Percentiles rank a stretch among this genome's conserved stretches.
phyloP scores from a whole-genome alignment of 768 basidiomycete genomes.

The Lactarius akahatsu region DNA sequence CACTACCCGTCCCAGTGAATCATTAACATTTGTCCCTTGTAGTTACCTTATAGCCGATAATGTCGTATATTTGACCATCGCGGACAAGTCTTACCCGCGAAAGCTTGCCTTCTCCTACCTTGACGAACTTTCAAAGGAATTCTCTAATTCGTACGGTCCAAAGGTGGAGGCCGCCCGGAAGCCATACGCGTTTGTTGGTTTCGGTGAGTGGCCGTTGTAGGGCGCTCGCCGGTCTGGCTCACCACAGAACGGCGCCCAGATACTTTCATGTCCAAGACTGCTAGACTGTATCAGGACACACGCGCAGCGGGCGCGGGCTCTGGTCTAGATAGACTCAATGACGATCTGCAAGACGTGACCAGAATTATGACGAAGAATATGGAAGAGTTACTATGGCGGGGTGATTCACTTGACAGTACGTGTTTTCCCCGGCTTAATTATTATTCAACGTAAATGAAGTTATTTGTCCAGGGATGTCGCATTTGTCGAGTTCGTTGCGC shows the following conservation, averaged over 20 bases:
- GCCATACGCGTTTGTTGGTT: conserved; percentile 99
- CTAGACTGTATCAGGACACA: conserved; percentile 91
- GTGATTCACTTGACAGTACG: conserved; percentile 94
- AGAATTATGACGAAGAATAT: conserved; percentile 99
- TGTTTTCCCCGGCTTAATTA: conserved; percentile 22
- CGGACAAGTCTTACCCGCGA: conserved; percentile 95
- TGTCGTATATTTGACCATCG: conserved; percentile 92
- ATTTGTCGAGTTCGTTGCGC: conserved; percentile 88
- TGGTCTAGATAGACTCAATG: conserved; percentile 84
- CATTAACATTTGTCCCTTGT: conserved; percentile 8
- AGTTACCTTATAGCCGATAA: conserved; percentile 95
- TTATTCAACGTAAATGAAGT: not conserved
- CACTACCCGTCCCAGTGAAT: not conserved
- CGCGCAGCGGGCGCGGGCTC: conserved; percentile 75
- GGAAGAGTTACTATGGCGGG: conserved; percentile 98
- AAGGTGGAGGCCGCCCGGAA: conserved; percentile 91
- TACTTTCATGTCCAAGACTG: conserved; percentile 98
- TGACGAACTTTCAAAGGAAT: conserved; percentile 96
- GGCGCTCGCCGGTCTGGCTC: conserved; percentile 11
- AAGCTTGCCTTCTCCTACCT: conserved; percentile 98
- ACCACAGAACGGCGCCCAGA: conserved; percentile 49
- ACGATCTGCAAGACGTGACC: conserved; percentile 96
- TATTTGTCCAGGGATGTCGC: conserved; percentile 79
- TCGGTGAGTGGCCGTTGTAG: conserved; percentile 58
- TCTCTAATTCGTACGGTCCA: conserved; percentile 85